Percentiles rank a stretch among this genome's conserved stretches.
Conservation (phyloP, 768 basidiomycete genomes). For the Suillus brevipes region DNA sequence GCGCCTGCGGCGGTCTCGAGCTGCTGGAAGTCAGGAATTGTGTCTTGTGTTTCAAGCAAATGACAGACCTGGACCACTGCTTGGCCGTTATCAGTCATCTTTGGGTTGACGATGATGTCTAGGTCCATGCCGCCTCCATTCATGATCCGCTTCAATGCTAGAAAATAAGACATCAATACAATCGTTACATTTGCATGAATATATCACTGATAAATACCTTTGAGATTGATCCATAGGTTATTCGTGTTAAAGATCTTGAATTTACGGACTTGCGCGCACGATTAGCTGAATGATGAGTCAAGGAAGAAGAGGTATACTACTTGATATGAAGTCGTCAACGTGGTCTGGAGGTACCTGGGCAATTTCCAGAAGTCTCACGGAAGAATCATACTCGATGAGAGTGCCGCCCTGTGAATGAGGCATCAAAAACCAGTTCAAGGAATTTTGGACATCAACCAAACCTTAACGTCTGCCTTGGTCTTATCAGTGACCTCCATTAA, state of each 20-base stretch:
- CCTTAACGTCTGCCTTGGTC: constrained; percentile 83
- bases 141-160: constrained; percentile 90
- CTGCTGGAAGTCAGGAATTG: constrained; percentile 29
- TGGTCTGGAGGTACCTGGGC: constrained; percentile 94
- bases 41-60: constrained; percentile 4
- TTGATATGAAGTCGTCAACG: constrained; percentile 90
- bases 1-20: constrained; percentile 93
- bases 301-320: constrained; percentile 32
- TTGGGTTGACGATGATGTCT: constrained; percentile 94
- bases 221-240: constrained; percentile 79
- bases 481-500: constrained; percentile 97
- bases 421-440: background rate
- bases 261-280: constrained; percentile 57
- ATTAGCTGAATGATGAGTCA: constrained; percentile 6
- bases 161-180: constrained; percentile 6
- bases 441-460: constrained; percentile 11
- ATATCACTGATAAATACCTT: constrained; percentile 43
- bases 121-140: constrained; percentile 83
- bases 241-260: constrained; percentile 95
- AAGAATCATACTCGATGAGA: constrained; percentile 88
- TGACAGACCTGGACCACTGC: constrained; percentile 70
- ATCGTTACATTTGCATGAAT: background rate
- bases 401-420: constrained; percentile 63
- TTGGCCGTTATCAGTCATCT: constrained; percentile 83
- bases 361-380: constrained; percentile 86